Evolutionary conservation across 176 grass and related monocot species (phyloP), one percentile per base, ranked within the genome.

Genomic region (Rhynchospora tenuis): DNA sequence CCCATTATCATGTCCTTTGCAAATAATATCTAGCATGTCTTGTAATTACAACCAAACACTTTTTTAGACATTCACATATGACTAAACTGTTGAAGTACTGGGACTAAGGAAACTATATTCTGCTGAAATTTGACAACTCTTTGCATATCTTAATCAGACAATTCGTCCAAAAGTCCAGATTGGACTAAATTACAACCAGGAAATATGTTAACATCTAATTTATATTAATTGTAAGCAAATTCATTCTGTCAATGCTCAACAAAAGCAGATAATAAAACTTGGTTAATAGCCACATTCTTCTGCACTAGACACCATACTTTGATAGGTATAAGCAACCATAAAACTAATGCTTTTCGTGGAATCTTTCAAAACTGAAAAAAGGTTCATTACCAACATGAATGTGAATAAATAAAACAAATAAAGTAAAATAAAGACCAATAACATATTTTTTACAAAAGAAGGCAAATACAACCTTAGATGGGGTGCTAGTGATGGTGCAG

Each of bases 401-500:
- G 24, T 51, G 54, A 51, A 10, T 23, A 71, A 59, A 46, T 26
- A 84, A 20, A 74, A 65, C 3, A 52, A 6, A 84, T 17, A 8
- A 64, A 52, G 0, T 15, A 80, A 45, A 74, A 80, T 42, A 11
- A 23, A 33, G 13, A 20, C 10, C 64, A 11, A 26, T 15, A 59
- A 55, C 1, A 73, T n/a, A 59, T 59, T 7, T 9, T 23, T 28
- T 54, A 76, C 23, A 43, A 55, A 52, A 29, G 12, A 28, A 16
- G 46, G 24, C 17, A 76, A 54, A 55, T 51, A 77, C 48, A 82
- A 99, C 97, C 97, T 99, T 99, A 1, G 93, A 99, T 22, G 97
- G 97, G 15, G 97, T 99, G 85, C 91, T 99, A 61, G 97, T 99
- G 78, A 99, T 99, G 44, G 97, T 99, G 81, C 97, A 99, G 78